Conservation (phyloP, 1,139 yeast genomes). For the Blastobotrys aristatus region DNA sequence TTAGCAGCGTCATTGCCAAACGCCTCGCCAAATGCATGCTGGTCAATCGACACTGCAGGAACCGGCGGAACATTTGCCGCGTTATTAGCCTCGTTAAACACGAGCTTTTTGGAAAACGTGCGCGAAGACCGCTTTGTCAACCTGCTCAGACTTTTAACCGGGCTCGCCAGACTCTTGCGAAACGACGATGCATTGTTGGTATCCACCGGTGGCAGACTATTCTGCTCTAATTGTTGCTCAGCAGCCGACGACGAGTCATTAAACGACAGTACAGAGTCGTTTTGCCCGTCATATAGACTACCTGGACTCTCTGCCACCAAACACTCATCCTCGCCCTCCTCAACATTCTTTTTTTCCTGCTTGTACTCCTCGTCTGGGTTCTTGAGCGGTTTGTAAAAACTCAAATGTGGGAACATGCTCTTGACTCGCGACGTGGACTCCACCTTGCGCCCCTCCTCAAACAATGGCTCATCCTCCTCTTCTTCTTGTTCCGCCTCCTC, state of each 20-base stretch:
- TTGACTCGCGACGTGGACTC: slow-evolving; percentile 14
- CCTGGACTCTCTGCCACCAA: slow-evolving; percentile 1
- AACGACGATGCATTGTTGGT: slow-evolving; percentile 7
- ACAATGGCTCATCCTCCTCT: slow-evolving; percentile 11
- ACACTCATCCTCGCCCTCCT: slow-evolving; percentile 2
- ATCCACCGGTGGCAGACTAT: slow-evolving; percentile 2
- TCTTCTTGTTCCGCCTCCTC: no score
- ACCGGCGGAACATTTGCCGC: neutral
- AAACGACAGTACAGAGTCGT: slow-evolving; percentile 11
- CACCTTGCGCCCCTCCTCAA: slow-evolving; percentile 1
- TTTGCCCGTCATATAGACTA: slow-evolving; percentile 11
- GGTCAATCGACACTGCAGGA: slow-evolving; percentile 8
- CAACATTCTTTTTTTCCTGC: slow-evolving; percentile 6
- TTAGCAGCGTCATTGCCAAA: neutral
- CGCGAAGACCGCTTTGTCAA: slow-evolving; percentile 20
- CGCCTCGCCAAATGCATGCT: slow-evolving; percentile 7
- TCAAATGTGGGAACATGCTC: slow-evolving; percentile 16
- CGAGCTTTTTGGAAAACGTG: slow-evolving; percentile 24
- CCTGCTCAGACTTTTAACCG: slow-evolving; percentile 14
- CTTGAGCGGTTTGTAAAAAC: slow-evolving; percentile 18
- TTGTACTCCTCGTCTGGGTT: slow-evolving; percentile 8
- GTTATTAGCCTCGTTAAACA: slow-evolving; percentile 15
- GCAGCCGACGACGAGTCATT: slow-evolving; percentile 11
- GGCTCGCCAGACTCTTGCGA: slow-evolving; percentile 16
- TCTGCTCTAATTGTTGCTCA: slow-evolving; percentile 15